These are phyloP conservation scores for Cladorrhinum sp. DNA, from an alignment of 2,329 filamentous ascomycete species.

Conservation along the genomic window DNA sequence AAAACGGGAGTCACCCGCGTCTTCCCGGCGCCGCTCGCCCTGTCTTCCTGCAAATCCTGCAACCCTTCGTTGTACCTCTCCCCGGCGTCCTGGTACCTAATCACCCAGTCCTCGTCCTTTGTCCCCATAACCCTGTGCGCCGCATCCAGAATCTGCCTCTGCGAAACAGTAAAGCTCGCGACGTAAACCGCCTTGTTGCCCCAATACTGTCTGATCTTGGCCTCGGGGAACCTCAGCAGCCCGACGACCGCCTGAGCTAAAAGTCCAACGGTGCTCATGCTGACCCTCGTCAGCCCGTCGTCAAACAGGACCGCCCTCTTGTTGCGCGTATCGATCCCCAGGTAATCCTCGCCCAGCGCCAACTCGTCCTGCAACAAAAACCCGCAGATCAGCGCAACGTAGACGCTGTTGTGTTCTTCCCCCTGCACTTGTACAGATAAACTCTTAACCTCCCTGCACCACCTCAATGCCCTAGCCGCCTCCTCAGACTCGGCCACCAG, in stretches of 20 bases:
- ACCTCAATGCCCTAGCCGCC: slow-evolving; percentile 15
- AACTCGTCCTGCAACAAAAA: slow-evolving; percentile 55
- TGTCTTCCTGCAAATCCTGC: slow-evolving; percentile 42
- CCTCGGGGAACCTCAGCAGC: slow-evolving; percentile 43
- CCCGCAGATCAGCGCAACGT: slow-evolving; percentile 39
- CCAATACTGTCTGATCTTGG: slow-evolving; percentile 19
- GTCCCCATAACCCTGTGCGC: slow-evolving; percentile 57
- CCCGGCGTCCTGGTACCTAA: slow-evolving; percentile 45
- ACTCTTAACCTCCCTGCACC: slow-evolving; percentile 37
- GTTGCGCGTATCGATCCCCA: slow-evolving; percentile 26
- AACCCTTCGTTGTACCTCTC: slow-evolving; percentile 49
- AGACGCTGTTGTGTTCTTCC: slow-evolving; percentile 29
- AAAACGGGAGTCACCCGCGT: background rate
- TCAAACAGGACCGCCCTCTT: slow-evolving; percentile 42
- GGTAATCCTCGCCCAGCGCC: slow-evolving; percentile 27
- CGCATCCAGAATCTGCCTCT: slow-evolving; percentile 64
- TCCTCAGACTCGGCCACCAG: slow-evolving; percentile 20
- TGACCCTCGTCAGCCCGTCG: slow-evolving; percentile 55
- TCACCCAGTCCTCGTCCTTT: slow-evolving; percentile 58
- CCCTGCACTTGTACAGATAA: slow-evolving; percentile 6
- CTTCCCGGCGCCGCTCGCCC: slow-evolving; percentile 18
- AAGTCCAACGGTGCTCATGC: slow-evolving; percentile 58
- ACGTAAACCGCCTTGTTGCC: slow-evolving; percentile 49
- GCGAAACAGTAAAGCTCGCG: slow-evolving; percentile 55
- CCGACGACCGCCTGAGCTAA: slow-evolving; percentile 37